Conservation (phyloP, 768 basidiomycete genomes). For the Lactarius pseudohatsudake region DNA sequence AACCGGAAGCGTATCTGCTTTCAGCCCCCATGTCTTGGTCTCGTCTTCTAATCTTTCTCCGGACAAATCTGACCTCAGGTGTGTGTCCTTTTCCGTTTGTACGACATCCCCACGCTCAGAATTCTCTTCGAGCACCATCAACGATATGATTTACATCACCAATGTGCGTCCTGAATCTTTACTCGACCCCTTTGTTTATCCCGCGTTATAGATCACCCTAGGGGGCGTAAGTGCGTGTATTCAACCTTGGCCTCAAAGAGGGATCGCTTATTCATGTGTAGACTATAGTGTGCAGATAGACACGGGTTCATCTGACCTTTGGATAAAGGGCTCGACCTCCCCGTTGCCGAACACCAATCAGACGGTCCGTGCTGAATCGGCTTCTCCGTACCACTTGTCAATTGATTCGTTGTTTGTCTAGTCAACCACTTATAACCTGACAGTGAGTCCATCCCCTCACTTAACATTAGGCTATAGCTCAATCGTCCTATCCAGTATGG, state of each 20-base stretch:
- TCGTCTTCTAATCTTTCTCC: conserved; percentile 31
- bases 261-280: conserved; percentile 33
- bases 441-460: conserved; percentile 2
- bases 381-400: conserved; percentile 13
- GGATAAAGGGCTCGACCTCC: conserved; percentile 52
- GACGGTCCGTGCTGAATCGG: conserved; percentile 43
- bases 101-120: not conserved
- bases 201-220: conserved; percentile 56
- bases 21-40: conserved; percentile 35
- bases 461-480: not conserved
- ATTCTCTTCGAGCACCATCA: conserved; percentile 51
- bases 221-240: conserved; percentile 54
- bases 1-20: conserved; percentile 28
- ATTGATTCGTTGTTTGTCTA: conserved; percentile 29
- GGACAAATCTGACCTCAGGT: conserved; percentile 43
- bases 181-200: conserved; percentile 10
- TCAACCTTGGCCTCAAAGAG: not conserved
- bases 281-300: conserved; percentile 78
- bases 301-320: conserved; percentile 83
- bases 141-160: conserved; percentile 77
- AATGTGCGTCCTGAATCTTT: conserved; percentile 51
- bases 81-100: conserved; percentile 24
- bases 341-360: conserved; percentile 50
- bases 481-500: conserved; percentile 55
- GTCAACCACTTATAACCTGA: conserved; percentile 31